A percentile compares a stretch with the other conserved stretches of the same genome.
phyloP scores from a whole-genome alignment of 2,329 filamentous ascomycete species.

The Ophiostoma pallidulum region DNA sequence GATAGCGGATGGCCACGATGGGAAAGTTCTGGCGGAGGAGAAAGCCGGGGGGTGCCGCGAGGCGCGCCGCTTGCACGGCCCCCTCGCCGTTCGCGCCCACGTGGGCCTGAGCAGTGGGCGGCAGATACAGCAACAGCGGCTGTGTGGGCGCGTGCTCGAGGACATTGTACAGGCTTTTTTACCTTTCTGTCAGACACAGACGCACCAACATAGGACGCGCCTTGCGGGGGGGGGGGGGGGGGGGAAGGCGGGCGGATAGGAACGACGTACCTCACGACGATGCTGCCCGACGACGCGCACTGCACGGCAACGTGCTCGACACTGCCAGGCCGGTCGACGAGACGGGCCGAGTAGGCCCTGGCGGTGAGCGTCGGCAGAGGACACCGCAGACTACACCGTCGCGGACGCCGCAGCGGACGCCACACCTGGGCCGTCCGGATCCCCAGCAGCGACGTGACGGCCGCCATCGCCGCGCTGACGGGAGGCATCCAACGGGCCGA shows the following conservation, averaged over 20 bases:
- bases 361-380: not conserved
- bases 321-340: not conserved
- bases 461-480: not conserved
- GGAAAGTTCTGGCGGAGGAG: slow-evolving; percentile 33
- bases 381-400: too few species aligned
- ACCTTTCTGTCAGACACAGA: too few species aligned
- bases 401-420: not conserved
- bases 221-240: too few species aligned
- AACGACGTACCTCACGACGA: slow-evolving; percentile 40
- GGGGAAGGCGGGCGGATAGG: too few species aligned
- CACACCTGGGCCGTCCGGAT: too few species aligned
- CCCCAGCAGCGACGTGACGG: too few species aligned
- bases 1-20: slow-evolving; percentile 49
- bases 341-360: not conserved
- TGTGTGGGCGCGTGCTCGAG: slow-evolving; percentile 25
- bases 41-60: slow-evolving; percentile 29
- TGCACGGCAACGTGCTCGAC: slow-evolving; percentile 35
- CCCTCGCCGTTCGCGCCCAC: slow-evolving; percentile 7
- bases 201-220: too few species aligned
- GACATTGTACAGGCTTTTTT: slow-evolving; percentile 40
- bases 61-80: too few species aligned
- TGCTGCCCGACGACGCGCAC: slow-evolving; percentile 39
- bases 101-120: slow-evolving; percentile 32
- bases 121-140: slow-evolving; percentile 47
- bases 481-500: slow-evolving; percentile 3